Conservation (phyloP, 257 asterid genomes). For the Solanum pennellii region DNA sequence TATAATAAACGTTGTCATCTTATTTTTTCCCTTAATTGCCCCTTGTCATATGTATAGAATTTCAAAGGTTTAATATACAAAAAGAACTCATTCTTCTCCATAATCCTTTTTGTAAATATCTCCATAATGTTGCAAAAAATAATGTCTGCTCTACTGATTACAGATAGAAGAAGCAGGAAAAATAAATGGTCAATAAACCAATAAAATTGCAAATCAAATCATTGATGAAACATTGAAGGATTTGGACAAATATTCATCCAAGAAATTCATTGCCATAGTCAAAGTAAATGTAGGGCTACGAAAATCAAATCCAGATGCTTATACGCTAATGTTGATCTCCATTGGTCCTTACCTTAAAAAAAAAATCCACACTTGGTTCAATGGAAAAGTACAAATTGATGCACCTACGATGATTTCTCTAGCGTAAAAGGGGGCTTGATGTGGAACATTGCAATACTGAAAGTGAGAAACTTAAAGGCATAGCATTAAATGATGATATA, state of each 20-base stretch:
- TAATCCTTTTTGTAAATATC: not conserved
- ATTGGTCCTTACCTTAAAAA: not conserved
- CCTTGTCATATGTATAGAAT: not conserved
- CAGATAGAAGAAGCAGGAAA: not conserved
- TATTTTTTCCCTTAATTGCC: not conserved
- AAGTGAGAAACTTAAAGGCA: not conserved
- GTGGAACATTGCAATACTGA: not conserved
- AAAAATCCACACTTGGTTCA: not conserved
- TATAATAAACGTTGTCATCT: not conserved
- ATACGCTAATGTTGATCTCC: not conserved
- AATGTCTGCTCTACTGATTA: not conserved
- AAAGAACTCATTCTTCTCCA: not conserved
- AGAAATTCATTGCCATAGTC: not conserved
- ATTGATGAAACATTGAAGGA: not conserved
- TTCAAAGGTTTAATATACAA: not conserved
- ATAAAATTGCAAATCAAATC: not conserved
- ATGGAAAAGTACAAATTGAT: not conserved
- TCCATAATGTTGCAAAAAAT: not conserved
- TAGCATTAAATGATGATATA: not conserved
- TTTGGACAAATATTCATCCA: not conserved
- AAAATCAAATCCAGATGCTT: not conserved
- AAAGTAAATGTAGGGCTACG: not conserved
- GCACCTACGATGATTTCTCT: not conserved
- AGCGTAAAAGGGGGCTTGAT: not conserved
- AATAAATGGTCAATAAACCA: not conserved